Evolutionary conservation across 202 grass and related monocot species (phyloP), one percentile per base, ranked within the genome.

Genomic region (Schoenoplectus tabernaemontani): DNA sequence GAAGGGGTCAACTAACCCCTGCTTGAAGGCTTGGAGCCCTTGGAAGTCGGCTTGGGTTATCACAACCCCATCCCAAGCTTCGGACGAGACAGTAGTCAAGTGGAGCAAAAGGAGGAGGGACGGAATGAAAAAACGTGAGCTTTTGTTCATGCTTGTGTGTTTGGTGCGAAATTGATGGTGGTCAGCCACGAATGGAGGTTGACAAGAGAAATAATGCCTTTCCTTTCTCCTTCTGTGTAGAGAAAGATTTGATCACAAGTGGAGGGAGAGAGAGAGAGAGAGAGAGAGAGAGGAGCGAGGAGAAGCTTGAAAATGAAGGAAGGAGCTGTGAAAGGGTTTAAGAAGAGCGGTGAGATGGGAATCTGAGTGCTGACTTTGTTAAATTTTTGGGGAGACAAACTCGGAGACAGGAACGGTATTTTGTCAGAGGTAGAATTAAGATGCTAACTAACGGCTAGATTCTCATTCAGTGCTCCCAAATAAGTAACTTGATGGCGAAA

Each of bases 21-120:
- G 83, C 20, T 83, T 87, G 83, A 99, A 81, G 19, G 90, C 96
- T 86, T 89, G 91, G 53, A 98, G 79, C 0, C 91, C 96, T 78
- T 98, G 88, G 83, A 89, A 87, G 82, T 99, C 90, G 3, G 84
- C 86, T 84, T 90, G 88, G 44, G 92, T 86, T 62, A 99, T 93
- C 59, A 89, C 64, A 68, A 99, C 79, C 30, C 90, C 96, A 59
- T 92, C 90, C 79, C 84, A 77, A 1, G 20, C 9, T 74, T 87
- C 82, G 22, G 63, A 85, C 3, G 17, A 60, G 9, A 46, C 86
- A 54, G 50, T 59, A 58, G 50, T 16, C 39, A 64, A 72, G n/a
- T 24, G 57, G 58, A 60, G 36, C 53, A 10, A n/a, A 64, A 64
- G 1, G 2, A 56, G 12, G 33, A 80, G 44, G 3, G 65, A 80